Percentiles rank a stretch among this genome's conserved stretches.
phyloP scores from a whole-genome alignment of 1,139 yeast genomes.

The Taphrina deformans region DNA sequence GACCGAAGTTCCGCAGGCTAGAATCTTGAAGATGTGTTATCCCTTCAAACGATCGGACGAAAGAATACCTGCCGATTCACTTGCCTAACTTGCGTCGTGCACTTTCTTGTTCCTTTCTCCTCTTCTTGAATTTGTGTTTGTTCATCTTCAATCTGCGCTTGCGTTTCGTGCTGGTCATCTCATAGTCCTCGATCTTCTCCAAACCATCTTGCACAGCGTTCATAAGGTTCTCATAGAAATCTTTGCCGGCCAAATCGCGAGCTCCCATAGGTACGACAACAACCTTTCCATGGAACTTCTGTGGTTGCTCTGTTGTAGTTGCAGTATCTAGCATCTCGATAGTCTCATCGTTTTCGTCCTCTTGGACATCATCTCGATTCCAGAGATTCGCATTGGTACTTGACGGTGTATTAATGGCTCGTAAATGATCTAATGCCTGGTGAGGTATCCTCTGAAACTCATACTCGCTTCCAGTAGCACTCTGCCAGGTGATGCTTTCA shows the following conservation, averaged over 20 bases:
- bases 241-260: conserved; percentile 5
- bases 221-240: conserved; percentile 22
- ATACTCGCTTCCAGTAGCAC: conserved; percentile 23
- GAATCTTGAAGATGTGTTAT: no score
- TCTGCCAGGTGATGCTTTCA: conserved; percentile 27
- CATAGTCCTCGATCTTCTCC: conserved; percentile 36
- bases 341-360: conserved; percentile 21
- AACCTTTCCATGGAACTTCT: conserved; percentile 7
- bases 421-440: conserved; percentile 4
- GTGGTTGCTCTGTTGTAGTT: neutral
- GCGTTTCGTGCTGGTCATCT: conserved; percentile 49
- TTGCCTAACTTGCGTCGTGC: conserved; percentile 47
- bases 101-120: conserved; percentile 51
- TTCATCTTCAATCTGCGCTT: conserved; percentile 53
- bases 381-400: conserved; percentile 20
- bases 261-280: conserved; percentile 9
- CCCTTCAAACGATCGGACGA: no score
- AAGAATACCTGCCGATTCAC: no score
- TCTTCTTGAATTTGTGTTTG: conserved; percentile 52
- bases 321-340: conserved; percentile 11
- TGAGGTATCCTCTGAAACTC: conserved; percentile 25
- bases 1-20: no score
- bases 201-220: conserved; percentile 22
- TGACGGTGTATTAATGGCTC: neutral
- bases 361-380: conserved; percentile 41